Base-by-base conservation (phyloP, 2,329 filamentous ascomycete species). In the Penicillium sp. region DNA sequence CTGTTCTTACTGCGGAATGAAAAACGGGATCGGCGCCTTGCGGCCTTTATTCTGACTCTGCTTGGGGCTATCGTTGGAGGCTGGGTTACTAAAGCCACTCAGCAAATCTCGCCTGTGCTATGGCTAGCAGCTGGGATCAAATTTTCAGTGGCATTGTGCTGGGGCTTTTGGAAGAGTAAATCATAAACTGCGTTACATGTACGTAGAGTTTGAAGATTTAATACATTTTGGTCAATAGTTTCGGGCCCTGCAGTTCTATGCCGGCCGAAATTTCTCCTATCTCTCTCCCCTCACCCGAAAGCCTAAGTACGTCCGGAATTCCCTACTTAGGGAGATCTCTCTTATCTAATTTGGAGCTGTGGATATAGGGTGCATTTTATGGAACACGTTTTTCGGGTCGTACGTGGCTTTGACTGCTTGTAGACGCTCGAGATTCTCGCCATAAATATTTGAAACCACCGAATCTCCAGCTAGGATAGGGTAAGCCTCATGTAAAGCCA, bases 341-440 rank as follows among this genome's bases (percentile, higher is more conserved):
- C 13, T 19, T 47, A 25, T 23, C 14, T 19, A 27, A 27, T 14
- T 19, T 31, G 44, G 31, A 25, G n/a, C 25, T 19, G 14, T 6
- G 10, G 58, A 52, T 44, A 77, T 72, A 0, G 74, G 68, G 35
- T 76, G 74, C 67, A 77, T 72, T 60, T 80, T 80, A 45, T 77
- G 71, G 62, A 82, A 83, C 19, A 80, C 63, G 60, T 79, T 80
- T 4, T 57, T 69, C 3, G 80, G 78, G 61, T 82, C 80, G 57
- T 80, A 82, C 52, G 70, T 70, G 21, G 71, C 73, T 68, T 83
- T 82, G 42, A 82, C 62, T 5, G 65, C 61, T 60, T 77, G 73
- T 45, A 83, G 61, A 8, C 73, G 67, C 3, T 62, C 61, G 39
- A 77, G 75, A 54, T 81, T 80, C 13, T 71, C 70, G 2, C 80